A percentile compares a stretch with the other conserved stretches of the same genome.
Evolutionary conservation across 2,329 filamentous ascomycete genomes (phyloP).

Genomic region (Shiraia sp.): DNA sequence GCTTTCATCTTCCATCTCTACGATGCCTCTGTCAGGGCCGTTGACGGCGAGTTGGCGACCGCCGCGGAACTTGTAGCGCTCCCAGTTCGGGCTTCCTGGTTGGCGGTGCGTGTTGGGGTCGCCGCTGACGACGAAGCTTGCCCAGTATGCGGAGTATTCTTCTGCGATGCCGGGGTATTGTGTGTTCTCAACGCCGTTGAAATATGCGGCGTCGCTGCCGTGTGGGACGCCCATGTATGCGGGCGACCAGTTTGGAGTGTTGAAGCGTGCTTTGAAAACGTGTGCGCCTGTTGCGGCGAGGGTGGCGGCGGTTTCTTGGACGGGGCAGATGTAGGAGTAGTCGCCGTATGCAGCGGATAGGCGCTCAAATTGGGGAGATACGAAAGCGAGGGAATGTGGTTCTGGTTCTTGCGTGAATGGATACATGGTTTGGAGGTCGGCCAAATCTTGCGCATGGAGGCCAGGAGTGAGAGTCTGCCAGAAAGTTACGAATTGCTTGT

Average conservation of each 20-base stretch:
- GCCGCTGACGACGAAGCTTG: conserved; percentile 41
- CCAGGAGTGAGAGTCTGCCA: conserved; percentile 35
- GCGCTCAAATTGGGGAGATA: conserved; percentile 51
- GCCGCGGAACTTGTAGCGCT: conserved; percentile 24
- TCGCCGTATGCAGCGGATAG: conserved; percentile 48
- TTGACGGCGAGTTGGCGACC: conserved; percentile 28
- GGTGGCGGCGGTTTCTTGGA: conserved; percentile 35
- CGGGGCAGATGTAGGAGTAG: conserved; percentile 42
- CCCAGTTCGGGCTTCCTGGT: conserved; percentile 32
- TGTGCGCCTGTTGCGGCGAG: conserved; percentile 25
- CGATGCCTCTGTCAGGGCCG: conserved; percentile 24
- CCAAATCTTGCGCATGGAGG: conserved; percentile 31
- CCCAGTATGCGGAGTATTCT: conserved; percentile 41
- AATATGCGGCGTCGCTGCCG: conserved; percentile 35
- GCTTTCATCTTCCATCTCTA: conserved; percentile 29
- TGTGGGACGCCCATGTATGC: conserved; percentile 39
- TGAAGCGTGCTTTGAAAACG: conserved; percentile 43
- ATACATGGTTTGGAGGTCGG: conserved; percentile 34
- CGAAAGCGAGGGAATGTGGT: conserved; percentile 42
- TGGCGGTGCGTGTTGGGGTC: conserved; percentile 36
- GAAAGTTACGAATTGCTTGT: conserved; percentile 42
- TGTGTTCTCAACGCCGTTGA: conserved; percentile 30
- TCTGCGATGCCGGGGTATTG: conserved; percentile 36
- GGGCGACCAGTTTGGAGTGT: conserved; percentile 35
- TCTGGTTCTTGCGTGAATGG: conserved; percentile 27